Conservation (phyloP, 305 asterid species). For the Lippia alba region DNA sequence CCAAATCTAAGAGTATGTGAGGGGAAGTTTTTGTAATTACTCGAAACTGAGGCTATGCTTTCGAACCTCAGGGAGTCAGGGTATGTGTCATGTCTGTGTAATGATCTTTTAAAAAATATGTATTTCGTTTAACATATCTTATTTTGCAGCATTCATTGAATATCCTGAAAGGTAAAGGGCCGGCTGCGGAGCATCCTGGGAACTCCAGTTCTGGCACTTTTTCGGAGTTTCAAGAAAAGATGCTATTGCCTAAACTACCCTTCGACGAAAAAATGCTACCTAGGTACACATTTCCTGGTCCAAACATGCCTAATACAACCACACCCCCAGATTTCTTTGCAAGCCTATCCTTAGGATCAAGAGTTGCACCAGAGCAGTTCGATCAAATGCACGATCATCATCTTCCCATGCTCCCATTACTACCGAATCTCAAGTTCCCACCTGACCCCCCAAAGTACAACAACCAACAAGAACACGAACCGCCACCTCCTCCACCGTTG, state of each 20-base stretch:
- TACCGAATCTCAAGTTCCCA: slow-evolving; percentile 75
- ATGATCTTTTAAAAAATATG: neutral
- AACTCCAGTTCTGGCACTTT: slow-evolving; percentile 45
- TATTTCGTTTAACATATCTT: slow-evolving; percentile 26
- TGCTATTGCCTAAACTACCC: slow-evolving; percentile 72
- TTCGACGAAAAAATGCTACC: slow-evolving; percentile 72
- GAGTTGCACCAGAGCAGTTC: slow-evolving; percentile 49
- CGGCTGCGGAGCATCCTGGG: slow-evolving; percentile 49
- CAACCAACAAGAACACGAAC: slow-evolving; percentile 62
- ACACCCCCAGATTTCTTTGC: slow-evolving; percentile 68
- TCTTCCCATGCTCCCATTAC: slow-evolving; percentile 61
- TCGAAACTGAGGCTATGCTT: too few species aligned
- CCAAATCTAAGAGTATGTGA: too few species aligned
- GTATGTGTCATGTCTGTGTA: too few species aligned
- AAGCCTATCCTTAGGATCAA: slow-evolving; percentile 76
- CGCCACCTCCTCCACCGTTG: slow-evolving; percentile 57
- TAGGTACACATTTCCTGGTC: slow-evolving; percentile 62
- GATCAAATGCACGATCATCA: slow-evolving; percentile 42
- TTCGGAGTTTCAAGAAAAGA: slow-evolving; percentile 73
- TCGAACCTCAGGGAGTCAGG: too few species aligned
- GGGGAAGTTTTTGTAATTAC: too few species aligned
- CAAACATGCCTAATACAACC: slow-evolving; percentile 49
- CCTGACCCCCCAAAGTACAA: slow-evolving; percentile 58
- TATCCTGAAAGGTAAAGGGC: slow-evolving; percentile 62
- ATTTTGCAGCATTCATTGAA: slow-evolving; percentile 64